Conservation (phyloP, 495 filamentous ascomycete genomes). For the Venustampulla echinocandica region DNA sequence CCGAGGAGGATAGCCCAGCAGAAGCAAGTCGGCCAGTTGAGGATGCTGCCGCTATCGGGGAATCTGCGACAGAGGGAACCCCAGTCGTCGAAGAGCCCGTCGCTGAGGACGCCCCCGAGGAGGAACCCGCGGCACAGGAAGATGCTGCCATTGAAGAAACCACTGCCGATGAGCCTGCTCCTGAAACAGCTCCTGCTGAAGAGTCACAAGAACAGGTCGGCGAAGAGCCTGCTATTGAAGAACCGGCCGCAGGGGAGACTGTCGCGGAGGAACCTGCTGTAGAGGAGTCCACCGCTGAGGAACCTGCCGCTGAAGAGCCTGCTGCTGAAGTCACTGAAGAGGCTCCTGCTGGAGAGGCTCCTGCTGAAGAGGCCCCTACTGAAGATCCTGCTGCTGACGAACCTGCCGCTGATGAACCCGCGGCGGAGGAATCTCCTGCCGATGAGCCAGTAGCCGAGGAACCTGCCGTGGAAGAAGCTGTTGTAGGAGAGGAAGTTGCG, state of each 20-base stretch:
- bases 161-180: conserved; percentile 1
- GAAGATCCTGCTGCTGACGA: no score
- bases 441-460: conserved; percentile 4
- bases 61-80: neutral
- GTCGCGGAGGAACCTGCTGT: conserved; percentile 6
- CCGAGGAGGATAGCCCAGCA: no score
- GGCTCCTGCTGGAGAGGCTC: neutral
- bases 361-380: conserved; percentile 3
- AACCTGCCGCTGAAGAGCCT: no score
- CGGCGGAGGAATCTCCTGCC: no score
- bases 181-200: neutral
- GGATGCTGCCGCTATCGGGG: conserved; percentile 2
- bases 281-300: conserved; percentile 4
- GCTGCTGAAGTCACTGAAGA: neutral
- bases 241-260: conserved; percentile 1
- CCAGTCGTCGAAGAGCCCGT: conserved; percentile 6
- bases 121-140: no score
- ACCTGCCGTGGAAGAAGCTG: neutral
- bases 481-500: neutral
- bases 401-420: no score
- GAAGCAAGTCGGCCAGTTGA: no score
- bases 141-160: no score
- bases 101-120: no score
- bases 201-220: neutral
- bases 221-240: conserved; percentile 3